phyloP scores from a whole-genome alignment of 164 flowering plant species.

The Berberis thunbergii region DNA sequence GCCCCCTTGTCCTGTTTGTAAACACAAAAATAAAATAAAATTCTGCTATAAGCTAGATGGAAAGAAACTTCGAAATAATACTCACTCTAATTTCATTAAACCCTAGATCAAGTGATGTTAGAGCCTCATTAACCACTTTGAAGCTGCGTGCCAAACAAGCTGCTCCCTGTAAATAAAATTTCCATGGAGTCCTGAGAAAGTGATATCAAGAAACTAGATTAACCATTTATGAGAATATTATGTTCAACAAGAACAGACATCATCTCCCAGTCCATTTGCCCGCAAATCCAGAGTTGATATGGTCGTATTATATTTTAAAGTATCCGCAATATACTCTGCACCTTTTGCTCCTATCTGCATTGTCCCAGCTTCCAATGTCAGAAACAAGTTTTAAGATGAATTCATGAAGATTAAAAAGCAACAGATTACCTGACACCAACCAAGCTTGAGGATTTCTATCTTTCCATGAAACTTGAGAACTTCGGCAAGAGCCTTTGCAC shows the following conservation, averaged over 20 bases:
- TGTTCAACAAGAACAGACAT: constrained; percentile 36
- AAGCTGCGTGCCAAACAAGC: constrained; percentile 76
- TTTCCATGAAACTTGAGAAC: constrained; percentile 91
- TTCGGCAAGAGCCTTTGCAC: constrained; percentile 73
- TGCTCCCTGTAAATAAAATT: constrained; percentile 59
- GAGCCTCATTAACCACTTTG: constrained; percentile 87
- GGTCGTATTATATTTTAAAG: constrained; percentile 75
- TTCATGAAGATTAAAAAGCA: not conserved
- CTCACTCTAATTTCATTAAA: constrained; percentile 93
- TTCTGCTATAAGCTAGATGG: not conserved
- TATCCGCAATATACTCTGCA: constrained; percentile 79
- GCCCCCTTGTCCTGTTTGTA: constrained; percentile 77
- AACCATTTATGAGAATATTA: not conserved
- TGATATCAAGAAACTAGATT: not conserved
- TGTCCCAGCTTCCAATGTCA: constrained; percentile 3
- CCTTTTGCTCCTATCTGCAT: constrained; percentile 89
- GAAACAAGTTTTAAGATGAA: not conserved
- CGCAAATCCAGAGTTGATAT: constrained; percentile 76
- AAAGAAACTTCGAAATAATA: not conserved
- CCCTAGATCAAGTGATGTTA: constrained; percentile 75
- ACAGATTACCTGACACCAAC: constrained; percentile 90
- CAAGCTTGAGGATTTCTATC: constrained; percentile 74
- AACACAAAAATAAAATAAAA: not conserved
- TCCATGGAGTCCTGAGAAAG: constrained; percentile 4
- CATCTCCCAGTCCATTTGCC: constrained; percentile 87